Conservation (phyloP, 805 yeast genomes). For the Candida krabiensis region DNA sequence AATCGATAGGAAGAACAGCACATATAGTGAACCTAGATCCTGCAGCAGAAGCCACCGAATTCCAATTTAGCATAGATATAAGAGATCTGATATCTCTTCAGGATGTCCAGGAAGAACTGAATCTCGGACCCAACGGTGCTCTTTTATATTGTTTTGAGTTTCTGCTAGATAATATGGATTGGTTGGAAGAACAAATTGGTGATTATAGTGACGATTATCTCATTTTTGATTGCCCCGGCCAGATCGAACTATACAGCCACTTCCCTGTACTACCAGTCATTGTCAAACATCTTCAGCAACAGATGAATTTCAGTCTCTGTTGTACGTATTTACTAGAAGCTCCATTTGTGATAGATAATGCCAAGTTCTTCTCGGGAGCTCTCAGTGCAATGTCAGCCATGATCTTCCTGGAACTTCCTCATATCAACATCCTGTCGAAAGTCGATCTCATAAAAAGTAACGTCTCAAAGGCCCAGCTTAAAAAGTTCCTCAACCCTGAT, state of each 20-base stretch:
- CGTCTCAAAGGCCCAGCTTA: constrained; percentile 70
- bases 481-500: constrained; percentile 88
- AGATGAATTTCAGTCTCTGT: constrained; percentile 82
- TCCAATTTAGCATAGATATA: constrained; percentile 89
- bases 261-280: constrained; percentile 90
- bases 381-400: constrained; percentile 97
- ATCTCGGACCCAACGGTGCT: constrained; percentile 94
- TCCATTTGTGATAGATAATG: constrained; percentile 84
- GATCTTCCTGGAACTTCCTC: constrained; percentile 94
- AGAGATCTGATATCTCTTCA: constrained; percentile 86
- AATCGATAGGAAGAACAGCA: constrained; percentile 86
- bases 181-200: constrained; percentile 97
- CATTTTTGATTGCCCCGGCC: constrained; percentile 97
- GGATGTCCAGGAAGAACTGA: constrained; percentile 94
- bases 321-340: constrained; percentile 93
- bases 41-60: constrained; percentile 92
- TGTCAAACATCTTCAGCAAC: constrained; percentile 78
- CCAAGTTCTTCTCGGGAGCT: constrained; percentile 95
- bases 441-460: constrained; percentile 83
- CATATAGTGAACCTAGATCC: constrained; percentile 96
- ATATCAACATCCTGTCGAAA: constrained; percentile 85
- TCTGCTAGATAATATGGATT: constrained; percentile 82
- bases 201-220: constrained; percentile 92
- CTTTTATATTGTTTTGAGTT: constrained; percentile 92
- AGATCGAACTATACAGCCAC: constrained; percentile 92